A percentile compares a stretch with the other conserved stretches of the same genome.
Evolutionary conservation across 129 eudicot genomes (phyloP).

Genomic region (Rutidosis leptorrhynchoides): DNA sequence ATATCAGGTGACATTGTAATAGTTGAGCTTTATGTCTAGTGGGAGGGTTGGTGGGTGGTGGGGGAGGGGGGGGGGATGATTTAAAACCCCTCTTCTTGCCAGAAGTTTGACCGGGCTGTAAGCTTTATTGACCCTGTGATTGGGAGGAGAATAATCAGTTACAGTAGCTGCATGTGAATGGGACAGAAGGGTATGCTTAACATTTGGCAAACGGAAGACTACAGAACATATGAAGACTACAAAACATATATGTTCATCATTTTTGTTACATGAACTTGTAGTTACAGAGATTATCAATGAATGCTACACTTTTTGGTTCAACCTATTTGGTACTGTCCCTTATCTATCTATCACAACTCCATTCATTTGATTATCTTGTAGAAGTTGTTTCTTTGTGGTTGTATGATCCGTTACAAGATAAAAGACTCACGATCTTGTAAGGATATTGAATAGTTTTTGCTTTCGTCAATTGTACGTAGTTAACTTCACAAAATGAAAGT

Average conservation of each 20-base stretch:
- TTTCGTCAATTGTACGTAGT: no score
- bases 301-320: not conserved
- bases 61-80: no score
- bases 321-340: not conserved
- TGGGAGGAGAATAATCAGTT: not conserved
- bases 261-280: no score
- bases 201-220: no score
- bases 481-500: no score
- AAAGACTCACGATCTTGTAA: no score
- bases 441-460: no score
- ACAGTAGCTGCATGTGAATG: conserved; percentile 17
- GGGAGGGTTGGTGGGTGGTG: no score
- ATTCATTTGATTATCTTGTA: not conserved
- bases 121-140: not conserved
- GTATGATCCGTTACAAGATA: no score
- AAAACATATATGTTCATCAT: no score
- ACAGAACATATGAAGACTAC: no score
- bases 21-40: conserved; percentile 13
- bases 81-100: not conserved
- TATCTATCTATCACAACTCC: not conserved
- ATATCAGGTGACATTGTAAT: conserved; percentile 34
- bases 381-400: not conserved
- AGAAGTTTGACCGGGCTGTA: conserved; percentile 2
- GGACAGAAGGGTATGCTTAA: no score
- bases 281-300: conserved; percentile 12